Base-by-base conservation (phyloP, 495 filamentous ascomycete genomes). In the Pseudotulostoma volvatum region DNA sequence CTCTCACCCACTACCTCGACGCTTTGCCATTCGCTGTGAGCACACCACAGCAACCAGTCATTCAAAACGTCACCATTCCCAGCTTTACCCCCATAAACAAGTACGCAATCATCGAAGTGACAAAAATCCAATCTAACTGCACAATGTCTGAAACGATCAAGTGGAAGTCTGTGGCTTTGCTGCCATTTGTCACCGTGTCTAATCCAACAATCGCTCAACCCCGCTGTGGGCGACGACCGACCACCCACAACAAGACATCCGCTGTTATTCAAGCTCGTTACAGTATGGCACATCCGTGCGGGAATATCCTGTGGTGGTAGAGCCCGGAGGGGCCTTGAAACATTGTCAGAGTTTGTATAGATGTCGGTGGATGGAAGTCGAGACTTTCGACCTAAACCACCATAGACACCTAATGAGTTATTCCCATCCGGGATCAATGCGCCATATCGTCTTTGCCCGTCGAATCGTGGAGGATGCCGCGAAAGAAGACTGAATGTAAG, bases 211-310 rank as follows among this genome's bases (percentile, higher is more conserved):
- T 87, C 79, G 13, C 57, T 52, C 5, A 81, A 46, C 3, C 70
- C 73, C 15, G 61, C 65, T 11, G 76, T 66, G 2, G 87, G 87
- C 4, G 83, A 87, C 9, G 70, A 67, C 34, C 87, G 65, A 9
- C 87, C 87, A 13, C 86, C 85, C n/a, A 77, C 72, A 13, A 93
- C 56, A 7, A 93, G 52, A 39, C 63, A 69, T 25, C 64, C 62
- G 3, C 51, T 51, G 34, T 54, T 48, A 16, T 56, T 62, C 7
- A 82, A 45, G 25, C 67, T 55, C 8, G 77, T 85, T 14, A 87
- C 61, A 0, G 79, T 79, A 52, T 92, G 84, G 42, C 81, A 86
- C 72, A 87, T 80, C 33, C 83, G 64, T 37, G 66, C 60, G 9
- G 64, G 36, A 21, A 66, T 56, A 33, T 57, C 25, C 57, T 72